A percentile compares a stretch with the other conserved stretches of the same genome.
Evolutionary conservation across 1,284 basidiomycete species (phyloP).

Genomic region (Apiotrichum mycotoxinovorans): DNA sequence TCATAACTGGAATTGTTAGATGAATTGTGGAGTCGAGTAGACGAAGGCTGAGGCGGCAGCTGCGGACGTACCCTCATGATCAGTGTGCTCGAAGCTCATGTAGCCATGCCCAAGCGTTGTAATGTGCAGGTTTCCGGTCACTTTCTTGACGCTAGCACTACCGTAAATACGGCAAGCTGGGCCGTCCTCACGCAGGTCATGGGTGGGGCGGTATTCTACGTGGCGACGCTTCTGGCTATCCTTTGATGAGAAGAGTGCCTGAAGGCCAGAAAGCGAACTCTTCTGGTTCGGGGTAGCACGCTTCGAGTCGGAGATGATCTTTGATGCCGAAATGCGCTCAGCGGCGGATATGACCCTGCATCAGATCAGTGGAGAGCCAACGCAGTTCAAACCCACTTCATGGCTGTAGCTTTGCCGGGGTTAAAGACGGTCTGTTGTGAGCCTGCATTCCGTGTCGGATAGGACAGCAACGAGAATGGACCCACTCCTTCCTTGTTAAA

Average conservation of each 20-base stretch:
- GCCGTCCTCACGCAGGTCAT: slow-evolving; percentile 63
- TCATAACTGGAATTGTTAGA: slow-evolving; percentile 66
- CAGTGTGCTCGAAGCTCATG: slow-evolving; percentile 77
- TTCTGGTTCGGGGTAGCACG: slow-evolving; percentile 43
- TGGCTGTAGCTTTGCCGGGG: slow-evolving; percentile 69
- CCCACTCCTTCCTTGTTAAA: slow-evolving; percentile 81
- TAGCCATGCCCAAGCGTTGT: slow-evolving; percentile 95
- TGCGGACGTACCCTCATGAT: slow-evolving; percentile 63
- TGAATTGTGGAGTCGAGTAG: no score
- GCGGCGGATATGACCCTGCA: slow-evolving; percentile 8
- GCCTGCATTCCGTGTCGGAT: neutral
- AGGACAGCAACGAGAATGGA: slow-evolving; percentile 13
- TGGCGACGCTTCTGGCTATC: slow-evolving; percentile 58
- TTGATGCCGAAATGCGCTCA: slow-evolving; percentile 30
- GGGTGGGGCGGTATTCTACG: slow-evolving; percentile 63
- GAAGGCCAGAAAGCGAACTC: slow-evolving; percentile 36
- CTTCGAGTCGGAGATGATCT: slow-evolving; percentile 40
- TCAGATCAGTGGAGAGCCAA: neutral
- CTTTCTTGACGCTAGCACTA: slow-evolving; percentile 78
- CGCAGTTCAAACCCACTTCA: slow-evolving; percentile 58
- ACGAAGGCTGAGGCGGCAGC: no score
- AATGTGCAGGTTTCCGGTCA: slow-evolving; percentile 84
- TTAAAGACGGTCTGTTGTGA: slow-evolving; percentile 68
- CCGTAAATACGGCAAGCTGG: slow-evolving; percentile 83
- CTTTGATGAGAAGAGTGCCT: slow-evolving; percentile 52